Conservation (phyloP, 495 filamentous ascomycete genomes). For the Usnea hakonensis region DNA sequence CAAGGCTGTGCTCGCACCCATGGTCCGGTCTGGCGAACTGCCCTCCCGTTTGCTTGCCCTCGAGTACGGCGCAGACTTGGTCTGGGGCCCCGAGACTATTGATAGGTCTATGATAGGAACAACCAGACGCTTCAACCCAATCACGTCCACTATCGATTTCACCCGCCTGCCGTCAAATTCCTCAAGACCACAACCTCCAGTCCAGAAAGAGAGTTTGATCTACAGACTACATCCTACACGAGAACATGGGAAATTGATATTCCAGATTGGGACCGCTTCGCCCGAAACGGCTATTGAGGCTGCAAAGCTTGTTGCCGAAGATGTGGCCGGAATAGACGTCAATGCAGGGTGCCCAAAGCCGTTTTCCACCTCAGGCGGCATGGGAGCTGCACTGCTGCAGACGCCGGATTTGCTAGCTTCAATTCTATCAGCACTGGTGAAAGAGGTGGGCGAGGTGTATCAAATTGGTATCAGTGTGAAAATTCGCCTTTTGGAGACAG, state of each 20-base stretch:
- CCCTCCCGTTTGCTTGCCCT: conserved; percentile 81
- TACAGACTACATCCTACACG: conserved; percentile 71
- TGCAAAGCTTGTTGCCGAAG: conserved; percentile 68
- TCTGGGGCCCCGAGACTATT: conserved; percentile 96
- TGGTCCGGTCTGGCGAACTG: conserved; percentile 93
- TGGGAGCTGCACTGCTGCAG: conserved; percentile 84
- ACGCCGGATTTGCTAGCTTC: conserved; percentile 73
- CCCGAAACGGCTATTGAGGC: conserved; percentile 76
- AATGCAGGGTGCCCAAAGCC: conserved; percentile 97
- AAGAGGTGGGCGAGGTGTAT: conserved; percentile 63
- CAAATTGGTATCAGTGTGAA: conserved; percentile 92
- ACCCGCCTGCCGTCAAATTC: conserved; percentile 60
- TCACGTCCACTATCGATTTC: conserved; percentile 74
- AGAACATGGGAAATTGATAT: conserved; percentile 68
- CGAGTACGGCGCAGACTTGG: conserved; percentile 91
- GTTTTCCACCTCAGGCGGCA: conserved; percentile 82
- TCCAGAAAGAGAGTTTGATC: conserved; percentile 61
- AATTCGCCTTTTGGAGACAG: conserved; percentile 77
- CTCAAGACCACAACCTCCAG: conserved; percentile 35
- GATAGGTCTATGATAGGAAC: conserved; percentile 86
- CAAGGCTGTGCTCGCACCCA: conserved; percentile 90
- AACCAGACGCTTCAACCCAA: conserved; percentile 62
- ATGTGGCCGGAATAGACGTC: conserved; percentile 91
- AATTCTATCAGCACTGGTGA: conserved; percentile 74
- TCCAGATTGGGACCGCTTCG: conserved; percentile 81